Evolutionary conservation across 805 yeast species (phyloP), one percentile per base, ranked within the genome.

Genomic region (Ogataea corticis): DNA sequence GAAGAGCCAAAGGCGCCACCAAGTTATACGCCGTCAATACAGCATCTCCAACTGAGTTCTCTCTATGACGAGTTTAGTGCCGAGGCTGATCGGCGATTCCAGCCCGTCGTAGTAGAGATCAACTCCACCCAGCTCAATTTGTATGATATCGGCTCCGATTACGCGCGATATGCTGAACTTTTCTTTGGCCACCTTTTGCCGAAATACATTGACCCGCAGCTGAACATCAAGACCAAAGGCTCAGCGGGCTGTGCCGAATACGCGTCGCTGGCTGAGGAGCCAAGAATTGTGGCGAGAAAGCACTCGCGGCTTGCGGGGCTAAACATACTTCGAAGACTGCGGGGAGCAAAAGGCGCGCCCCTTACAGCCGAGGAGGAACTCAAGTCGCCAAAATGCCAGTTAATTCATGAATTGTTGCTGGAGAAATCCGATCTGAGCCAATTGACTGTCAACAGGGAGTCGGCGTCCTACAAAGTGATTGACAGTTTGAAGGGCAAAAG

Each of bases 121-220:
- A 63, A 66, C 44, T 65, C 69, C 7, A 66, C 69, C 1, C 62
- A 57, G 33, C 46, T 66, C 18, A 61, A 62, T 44, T 29, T 66
- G 11, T 61, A 62, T 37, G 33, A 43, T 4, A 6, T 66, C 1
- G 41, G 42, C 11, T 41, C 50, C 7, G 31, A 42, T 7, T 50
- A 49, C 25, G 42, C 38, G 14, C 54, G 44, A 29, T 51, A 30
- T 18, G 58, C 60, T 1, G 39, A 49, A 4, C 48, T 53, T 38
- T 54, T 53, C 25, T 62, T 62, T 35, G 41, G 50, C 33, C 52
- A 56, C 25, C 37, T 64, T 23, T 33, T 45, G 10, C 54, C 65
- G 6, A 49, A 52, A 7, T 55, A 45, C 30, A 50, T 57, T 7
- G 67, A 64, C 38, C 65, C 67, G 6, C 51, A 51, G 28, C 38